A percentile compares a stretch with the other conserved stretches of the same genome.
Evolutionary conservation across 805 yeast species (phyloP).

Genomic region (Clavispora santaluciae): DNA sequence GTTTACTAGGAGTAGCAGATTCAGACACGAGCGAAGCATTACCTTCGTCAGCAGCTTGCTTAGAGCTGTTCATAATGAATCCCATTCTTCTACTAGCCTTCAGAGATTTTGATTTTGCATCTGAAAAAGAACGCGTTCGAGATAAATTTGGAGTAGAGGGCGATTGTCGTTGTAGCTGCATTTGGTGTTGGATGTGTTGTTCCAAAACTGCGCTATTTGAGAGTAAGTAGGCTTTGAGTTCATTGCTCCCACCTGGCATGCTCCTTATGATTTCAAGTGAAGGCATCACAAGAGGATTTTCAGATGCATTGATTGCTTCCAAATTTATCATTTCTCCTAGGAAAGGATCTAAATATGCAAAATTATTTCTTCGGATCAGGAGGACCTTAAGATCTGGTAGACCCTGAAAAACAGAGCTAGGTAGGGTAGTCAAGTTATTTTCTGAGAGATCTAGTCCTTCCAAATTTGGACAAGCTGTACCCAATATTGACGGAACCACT

Average conservation of each 20-base stretch:
- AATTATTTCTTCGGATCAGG: slow-evolving; percentile 55
- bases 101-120: slow-evolving; percentile 44
- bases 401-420: slow-evolving; percentile 33
- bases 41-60: slow-evolving; percentile 10
- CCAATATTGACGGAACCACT: slow-evolving; percentile 46
- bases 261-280: slow-evolving; percentile 30
- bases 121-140: slow-evolving; percentile 29
- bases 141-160: slow-evolving; percentile 16
- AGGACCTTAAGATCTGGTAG: slow-evolving; percentile 50
- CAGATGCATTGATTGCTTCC: slow-evolving; percentile 54
- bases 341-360: slow-evolving; percentile 50
- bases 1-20: slow-evolving; percentile 12
- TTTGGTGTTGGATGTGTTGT: slow-evolving; percentile 8
- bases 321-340: slow-evolving; percentile 49
- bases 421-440: slow-evolving; percentile 48
- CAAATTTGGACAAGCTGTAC: slow-evolving; percentile 32
- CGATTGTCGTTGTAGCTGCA: slow-evolving; percentile 10
- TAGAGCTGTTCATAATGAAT: slow-evolving; percentile 47
- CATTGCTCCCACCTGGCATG: slow-evolving; percentile 42
- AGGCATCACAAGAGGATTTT: slow-evolving; percentile 56
- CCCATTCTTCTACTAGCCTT: slow-evolving; percentile 76
- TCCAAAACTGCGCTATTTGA: slow-evolving; percentile 32
- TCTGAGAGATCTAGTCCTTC: slow-evolving; percentile 65
- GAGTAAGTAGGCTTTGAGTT: slow-evolving; percentile 34
- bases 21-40: slow-evolving; percentile 1